phyloP scores from a whole-genome alignment of 2,329 filamentous ascomycete genomes.

The Aspergillus calidoustus region DNA sequence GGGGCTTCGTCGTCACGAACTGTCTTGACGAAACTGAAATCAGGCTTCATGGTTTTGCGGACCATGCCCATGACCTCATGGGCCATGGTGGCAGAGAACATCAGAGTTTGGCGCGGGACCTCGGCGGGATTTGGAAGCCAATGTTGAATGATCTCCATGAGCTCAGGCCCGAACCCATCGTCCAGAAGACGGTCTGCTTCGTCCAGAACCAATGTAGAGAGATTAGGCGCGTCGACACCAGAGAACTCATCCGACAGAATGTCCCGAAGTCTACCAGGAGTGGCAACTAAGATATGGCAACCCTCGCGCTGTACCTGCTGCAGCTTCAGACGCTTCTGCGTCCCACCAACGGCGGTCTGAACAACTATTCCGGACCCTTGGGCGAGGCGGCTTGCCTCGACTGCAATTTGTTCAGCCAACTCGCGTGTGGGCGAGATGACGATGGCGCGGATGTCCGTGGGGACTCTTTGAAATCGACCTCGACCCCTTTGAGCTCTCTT shows the following conservation, averaged over 20 bases:
- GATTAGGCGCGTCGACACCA: slow-evolving; percentile 66
- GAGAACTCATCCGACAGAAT: slow-evolving; percentile 69
- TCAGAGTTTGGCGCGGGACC: slow-evolving; percentile 81
- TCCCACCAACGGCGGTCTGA: slow-evolving; percentile 88
- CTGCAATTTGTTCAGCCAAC: slow-evolving; percentile 67
- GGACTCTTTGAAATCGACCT: slow-evolving; percentile 2
- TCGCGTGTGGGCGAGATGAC: slow-evolving; percentile 68
- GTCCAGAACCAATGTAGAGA: slow-evolving; percentile 66
- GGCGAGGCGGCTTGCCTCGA: slow-evolving; percentile 73
- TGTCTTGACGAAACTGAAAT: slow-evolving; percentile 91
- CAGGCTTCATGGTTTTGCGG: slow-evolving; percentile 73
- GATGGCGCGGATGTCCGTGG: slow-evolving; percentile 61
- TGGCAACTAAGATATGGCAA: slow-evolving; percentile 88
- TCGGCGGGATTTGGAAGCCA: slow-evolving; percentile 66
- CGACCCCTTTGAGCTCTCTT: slow-evolving; percentile 30
- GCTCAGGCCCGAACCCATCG: slow-evolving; percentile 68
- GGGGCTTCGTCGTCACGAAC: slow-evolving; percentile 78
- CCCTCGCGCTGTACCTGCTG: slow-evolving; percentile 70
- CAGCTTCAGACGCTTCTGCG: slow-evolving; percentile 73
- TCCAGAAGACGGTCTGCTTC: slow-evolving; percentile 72
- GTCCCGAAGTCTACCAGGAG: slow-evolving; percentile 85
- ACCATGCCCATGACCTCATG: slow-evolving; percentile 81
- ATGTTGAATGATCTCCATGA: slow-evolving; percentile 61
- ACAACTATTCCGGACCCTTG: slow-evolving; percentile 69
- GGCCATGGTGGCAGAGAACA: slow-evolving; percentile 94